Base-by-base conservation (phyloP, 2,329 filamentous ascomycete species). In the Arthrobotrys conoides region DNA sequence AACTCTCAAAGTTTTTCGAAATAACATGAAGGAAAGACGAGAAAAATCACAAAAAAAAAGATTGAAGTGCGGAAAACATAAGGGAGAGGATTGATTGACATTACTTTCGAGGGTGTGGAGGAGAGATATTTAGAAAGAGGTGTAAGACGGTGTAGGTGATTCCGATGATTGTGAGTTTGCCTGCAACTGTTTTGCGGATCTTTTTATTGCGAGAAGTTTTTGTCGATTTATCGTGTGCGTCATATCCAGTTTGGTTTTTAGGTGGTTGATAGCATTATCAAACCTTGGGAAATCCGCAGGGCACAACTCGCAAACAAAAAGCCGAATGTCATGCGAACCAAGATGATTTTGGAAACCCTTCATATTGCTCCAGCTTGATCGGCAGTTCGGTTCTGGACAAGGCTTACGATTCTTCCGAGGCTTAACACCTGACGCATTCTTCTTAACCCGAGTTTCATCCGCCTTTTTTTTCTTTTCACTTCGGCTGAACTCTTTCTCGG, bases 281-380 rank as follows among this genome's bases (percentile, higher is more conserved):
- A 5, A 4, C 10, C 30, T 51, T 22, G 67, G 4, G 67, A 24
- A 51, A 27, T 18, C 16, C 1, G 10, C 14, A 6, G 0, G 30
- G 44, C 67, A 71, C 5, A 71, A 5, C 8, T 10, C n/a, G 55
- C 67, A 71, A 22, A 36, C 44, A 18, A 63, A 71, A n/a, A 14
- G 12, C 10, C 12, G 33, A 24, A 63, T 51, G 8, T 33, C 67
- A 10, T 71, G 67, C 6, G 22, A 27, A 3, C 46, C 33, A 1
- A 71, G 48, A 27, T 71, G 69, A 27, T 24, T 18, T 18, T 65
- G 57, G 8, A 55, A 48, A 0, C 12, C 1, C 24, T 41, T 64
- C 14, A 65, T 3, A 16, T 71, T 65, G 8, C 46, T 46, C 57
- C 48, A 65, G 5, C 9, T 38, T 22, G 33, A n/a, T 3, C 5